Base-by-base conservation (phyloP, 1,139 yeast genomes). In the Trichomonascaceae sp. region DNA sequence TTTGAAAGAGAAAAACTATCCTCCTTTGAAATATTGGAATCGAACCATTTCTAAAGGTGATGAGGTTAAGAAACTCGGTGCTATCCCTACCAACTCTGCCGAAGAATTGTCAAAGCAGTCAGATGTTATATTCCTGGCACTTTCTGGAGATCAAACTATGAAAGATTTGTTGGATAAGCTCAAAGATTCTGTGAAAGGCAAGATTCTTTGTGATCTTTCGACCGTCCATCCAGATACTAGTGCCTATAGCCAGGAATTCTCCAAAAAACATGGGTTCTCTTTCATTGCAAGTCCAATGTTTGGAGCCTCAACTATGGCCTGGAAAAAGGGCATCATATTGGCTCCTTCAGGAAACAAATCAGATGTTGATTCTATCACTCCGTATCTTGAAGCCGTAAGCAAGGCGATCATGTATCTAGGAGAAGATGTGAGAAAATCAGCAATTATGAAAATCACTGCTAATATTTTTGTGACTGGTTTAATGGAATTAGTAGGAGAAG, bases 221-320 rank as follows among this genome's bases (percentile, higher is more conserved):
- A 67, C 70, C 2, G 61, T 67, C n/a, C 65, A 58, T 49, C 70
- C 70, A 6, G 64, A 64, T 46, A 65, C 70, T 7, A 59, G 66
- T 7, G 49, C 54, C 17, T 57, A 53, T 20, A 51, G 54, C 22
- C 53, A 53, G 43, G 53, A 53, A 45, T 44, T 53, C 20, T 52
- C 60, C 20, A 49, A 47, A 12, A 58, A 36, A 1, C 55, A 58
- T 18, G 66, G 66, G 7, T 65, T 60, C 4, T 41, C 45, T 2
- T 66, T 62, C 47, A 59, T 66, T 41, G 61, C 68, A 3, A 55
- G 66, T 32, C 70, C 70, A 1, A 69, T 67, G 46, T 66, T 67
- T 54, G 70, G 70, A 9, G 64, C 66, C 7, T 58, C 67, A 5
- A 65, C 66, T 1, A 61, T 62, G 22, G 69, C 70, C 1, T 58